Conservation (phyloP, 2,329 filamentous ascomycete species). For the Venturia oleaginea region DNA sequence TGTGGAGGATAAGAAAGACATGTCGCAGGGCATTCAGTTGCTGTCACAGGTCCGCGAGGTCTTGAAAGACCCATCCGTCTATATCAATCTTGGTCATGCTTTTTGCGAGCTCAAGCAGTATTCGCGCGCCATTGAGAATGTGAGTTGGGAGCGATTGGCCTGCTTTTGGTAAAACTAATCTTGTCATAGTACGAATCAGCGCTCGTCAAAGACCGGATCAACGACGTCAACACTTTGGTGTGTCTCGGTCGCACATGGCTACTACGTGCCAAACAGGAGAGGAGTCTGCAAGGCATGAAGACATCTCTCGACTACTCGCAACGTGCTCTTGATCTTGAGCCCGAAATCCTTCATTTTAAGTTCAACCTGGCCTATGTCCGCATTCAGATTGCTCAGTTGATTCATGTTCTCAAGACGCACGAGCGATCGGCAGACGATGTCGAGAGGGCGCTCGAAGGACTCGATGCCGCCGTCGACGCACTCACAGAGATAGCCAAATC, state of each 20-base stretch:
- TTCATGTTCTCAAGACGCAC: constrained; percentile 65
- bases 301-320: constrained; percentile 54
- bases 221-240: constrained; percentile 70
- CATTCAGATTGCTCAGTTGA: constrained; percentile 78
- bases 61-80: constrained; percentile 77
- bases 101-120: constrained; percentile 87
- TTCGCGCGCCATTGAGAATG: constrained; percentile 78
- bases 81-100: constrained; percentile 87
- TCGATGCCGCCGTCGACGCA: constrained; percentile 75
- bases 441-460: constrained; percentile 65
- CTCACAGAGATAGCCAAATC: constrained; percentile 51
- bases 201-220: constrained; percentile 63
- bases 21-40: constrained; percentile 70
- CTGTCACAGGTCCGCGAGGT: constrained; percentile 88
- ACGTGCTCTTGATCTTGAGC: constrained; percentile 65
- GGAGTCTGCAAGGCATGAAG: constrained; percentile 52
- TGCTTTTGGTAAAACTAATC: constrained; percentile 15
- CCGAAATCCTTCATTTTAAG: constrained; percentile 81
- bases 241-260: constrained; percentile 86
- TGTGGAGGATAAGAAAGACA: constrained; percentile 89
- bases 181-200: constrained; percentile 66
- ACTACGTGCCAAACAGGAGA: constrained; percentile 64
- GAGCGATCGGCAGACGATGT: constrained; percentile 74
- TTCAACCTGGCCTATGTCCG: constrained; percentile 99
- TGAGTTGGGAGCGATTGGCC: constrained; percentile 23